Conservation (phyloP, 1,139 yeast genomes). For the Spathaspora sp. region DNA sequence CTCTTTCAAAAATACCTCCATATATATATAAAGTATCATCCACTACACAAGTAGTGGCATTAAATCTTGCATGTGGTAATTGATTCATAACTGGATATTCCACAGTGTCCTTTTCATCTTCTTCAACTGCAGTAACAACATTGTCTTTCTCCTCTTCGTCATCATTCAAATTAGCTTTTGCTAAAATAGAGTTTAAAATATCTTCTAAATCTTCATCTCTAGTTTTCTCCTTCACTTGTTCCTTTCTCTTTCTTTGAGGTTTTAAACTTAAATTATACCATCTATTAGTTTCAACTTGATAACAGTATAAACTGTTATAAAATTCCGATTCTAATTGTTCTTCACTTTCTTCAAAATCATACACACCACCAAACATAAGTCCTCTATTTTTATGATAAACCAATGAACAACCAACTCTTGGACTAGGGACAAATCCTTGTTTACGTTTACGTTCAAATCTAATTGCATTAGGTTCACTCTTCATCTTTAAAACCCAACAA, state of each 20-base stretch:
- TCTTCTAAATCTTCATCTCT: conserved; percentile 85
- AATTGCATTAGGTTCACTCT: conserved; percentile 72
- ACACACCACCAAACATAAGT: conserved; percentile 92
- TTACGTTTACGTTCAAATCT: conserved; percentile 89
- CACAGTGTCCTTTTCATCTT: conserved; percentile 28
- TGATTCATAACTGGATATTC: conserved; percentile 60
- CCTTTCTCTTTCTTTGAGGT: conserved; percentile 54
- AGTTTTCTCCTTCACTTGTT: conserved; percentile 46
- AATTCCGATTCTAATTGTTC: conserved; percentile 85
- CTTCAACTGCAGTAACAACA: conserved; percentile 28
- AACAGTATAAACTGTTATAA: conserved; percentile 77
- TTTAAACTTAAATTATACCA: conserved; percentile 80
- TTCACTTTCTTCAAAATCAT: conserved; percentile 92
- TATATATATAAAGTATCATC: conserved; percentile 84
- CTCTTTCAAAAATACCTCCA: conserved; percentile 90
- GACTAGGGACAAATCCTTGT: conserved; percentile 85
- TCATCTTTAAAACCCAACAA: conserved; percentile 87
- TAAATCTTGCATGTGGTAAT: conserved; percentile 87
- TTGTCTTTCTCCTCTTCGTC: conserved; percentile 42
- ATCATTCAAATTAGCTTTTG: conserved; percentile 66
- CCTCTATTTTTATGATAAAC: conserved; percentile 91
- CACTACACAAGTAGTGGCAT: conserved; percentile 80
- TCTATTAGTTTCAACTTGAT: conserved; percentile 81
- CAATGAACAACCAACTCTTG: conserved; percentile 94
- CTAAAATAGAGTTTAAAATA: conserved; percentile 70